A percentile compares a stretch with the other conserved stretches of the same genome.
Evolutionary conservation across 495 filamentous ascomycete species (phyloP).

Genomic region (Apodospora peruviana): DNA sequence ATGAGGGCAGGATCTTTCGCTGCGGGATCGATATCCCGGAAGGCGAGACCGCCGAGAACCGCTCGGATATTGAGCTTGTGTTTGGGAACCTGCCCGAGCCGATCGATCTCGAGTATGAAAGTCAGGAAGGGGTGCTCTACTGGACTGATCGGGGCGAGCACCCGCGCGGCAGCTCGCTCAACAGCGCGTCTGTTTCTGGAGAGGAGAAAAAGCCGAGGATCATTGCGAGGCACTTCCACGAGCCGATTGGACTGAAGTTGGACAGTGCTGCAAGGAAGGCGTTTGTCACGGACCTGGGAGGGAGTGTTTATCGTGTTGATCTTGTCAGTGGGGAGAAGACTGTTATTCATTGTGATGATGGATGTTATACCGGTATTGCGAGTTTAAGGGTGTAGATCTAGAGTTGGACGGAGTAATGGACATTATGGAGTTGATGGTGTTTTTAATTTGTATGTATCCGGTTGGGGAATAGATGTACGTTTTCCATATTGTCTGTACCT

Average conservation of each 20-base stretch:
- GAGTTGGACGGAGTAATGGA: too few relatives aligned
- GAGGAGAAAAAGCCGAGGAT: neutral
- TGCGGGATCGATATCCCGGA: slow-evolving; percentile 26
- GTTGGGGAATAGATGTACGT: too few relatives aligned
- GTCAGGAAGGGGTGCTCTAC: slow-evolving; percentile 29
- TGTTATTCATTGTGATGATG: slow-evolving; percentile 4
- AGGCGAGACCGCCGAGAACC: neutral
- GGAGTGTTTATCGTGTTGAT: slow-evolving; percentile 35
- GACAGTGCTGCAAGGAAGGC: slow-evolving; percentile 28
- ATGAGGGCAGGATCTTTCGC: slow-evolving; percentile 41
- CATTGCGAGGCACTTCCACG: slow-evolving; percentile 35
- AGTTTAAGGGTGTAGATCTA: too few relatives aligned
- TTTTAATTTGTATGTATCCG: too few relatives aligned
- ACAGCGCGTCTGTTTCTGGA: slow-evolving; percentile 8
- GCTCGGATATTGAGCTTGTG: neutral
- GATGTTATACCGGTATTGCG: slow-evolving; percentile 2
- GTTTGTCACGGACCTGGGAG: slow-evolving; percentile 42
- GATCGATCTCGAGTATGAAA: slow-evolving; percentile 48
- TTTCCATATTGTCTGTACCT: too few relatives aligned
- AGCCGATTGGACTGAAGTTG: slow-evolving; percentile 44
- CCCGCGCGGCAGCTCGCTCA: slow-evolving; percentile 40
- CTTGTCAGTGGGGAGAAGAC: slow-evolving; percentile 31
- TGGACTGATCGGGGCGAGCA: slow-evolving; percentile 52
- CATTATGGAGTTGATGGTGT: too few relatives aligned
- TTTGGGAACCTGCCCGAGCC: slow-evolving; percentile 39